phyloP scores from a whole-genome alignment of 2,329 filamentous ascomycete species.

The Purpureocillium takamizusanense region DNA sequence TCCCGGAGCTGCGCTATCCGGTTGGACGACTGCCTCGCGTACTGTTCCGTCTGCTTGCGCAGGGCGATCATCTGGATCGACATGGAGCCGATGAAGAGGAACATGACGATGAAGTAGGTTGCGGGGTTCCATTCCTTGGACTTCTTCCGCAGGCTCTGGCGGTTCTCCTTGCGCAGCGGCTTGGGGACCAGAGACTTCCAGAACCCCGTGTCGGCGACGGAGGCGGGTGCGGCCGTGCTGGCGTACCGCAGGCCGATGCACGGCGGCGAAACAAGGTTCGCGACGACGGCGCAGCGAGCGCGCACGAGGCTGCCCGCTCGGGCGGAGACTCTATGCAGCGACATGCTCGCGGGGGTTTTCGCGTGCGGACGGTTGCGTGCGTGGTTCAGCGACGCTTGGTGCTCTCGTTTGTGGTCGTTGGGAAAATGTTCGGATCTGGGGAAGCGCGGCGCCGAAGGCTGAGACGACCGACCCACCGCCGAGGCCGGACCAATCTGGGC shows the following conservation, averaged over 20 bases:
- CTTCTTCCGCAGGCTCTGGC: conserved; percentile 28
- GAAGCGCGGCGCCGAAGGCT: background rate
- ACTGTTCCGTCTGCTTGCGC: conserved; percentile 64
- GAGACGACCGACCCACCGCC: background rate
- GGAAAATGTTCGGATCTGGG: conserved; percentile 1
- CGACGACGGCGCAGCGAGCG: background rate
- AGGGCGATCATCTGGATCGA: conserved; percentile 86
- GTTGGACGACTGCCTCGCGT: conserved; percentile 67
- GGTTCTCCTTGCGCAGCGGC: conserved; percentile 41
- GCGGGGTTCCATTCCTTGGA: conserved; percentile 69
- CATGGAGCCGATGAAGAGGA: conserved; percentile 86
- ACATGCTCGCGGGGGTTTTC: conserved; percentile 4
- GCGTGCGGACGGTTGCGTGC: too few species aligned
- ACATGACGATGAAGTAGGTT: conserved; percentile 74
- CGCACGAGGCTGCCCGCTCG: background rate
- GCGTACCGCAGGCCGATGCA: conserved; percentile 15
- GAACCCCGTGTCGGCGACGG: conserved; percentile 48
- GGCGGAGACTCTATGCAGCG: conserved; percentile 2
- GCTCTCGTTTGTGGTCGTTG: background rate
- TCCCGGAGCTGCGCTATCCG: conserved; percentile 70
- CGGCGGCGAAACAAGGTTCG: background rate
- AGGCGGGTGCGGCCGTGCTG: conserved; percentile 37
- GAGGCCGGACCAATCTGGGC: background rate
- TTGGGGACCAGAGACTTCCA: conserved; percentile 66
- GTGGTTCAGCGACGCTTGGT: too few species aligned